Evolutionary conservation across 1,284 basidiomycete genomes (phyloP).

Genomic region (Xerocomus minutiporus): DNA sequence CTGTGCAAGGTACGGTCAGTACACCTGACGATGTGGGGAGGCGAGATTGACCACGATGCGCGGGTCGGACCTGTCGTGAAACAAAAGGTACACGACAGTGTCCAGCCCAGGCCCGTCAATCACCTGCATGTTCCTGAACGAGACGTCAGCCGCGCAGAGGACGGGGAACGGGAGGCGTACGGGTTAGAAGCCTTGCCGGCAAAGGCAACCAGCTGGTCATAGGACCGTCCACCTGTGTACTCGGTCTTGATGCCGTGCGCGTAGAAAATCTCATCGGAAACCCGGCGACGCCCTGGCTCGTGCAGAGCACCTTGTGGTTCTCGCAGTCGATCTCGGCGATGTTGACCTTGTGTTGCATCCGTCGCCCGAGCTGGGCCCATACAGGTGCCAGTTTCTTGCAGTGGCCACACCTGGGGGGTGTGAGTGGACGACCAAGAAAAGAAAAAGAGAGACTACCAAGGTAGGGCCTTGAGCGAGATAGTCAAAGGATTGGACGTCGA

Average conservation of each 20-base stretch:
- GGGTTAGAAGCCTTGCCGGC: conserved; percentile 56
- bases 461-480: conserved; percentile 37
- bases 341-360: conserved; percentile 65
- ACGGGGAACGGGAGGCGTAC: too few relatives aligned
- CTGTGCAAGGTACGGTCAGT: too few relatives aligned
- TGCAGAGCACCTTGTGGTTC: conserved; percentile 36
- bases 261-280: conserved; percentile 81
- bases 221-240: conserved; percentile 63
- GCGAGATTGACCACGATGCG: too few relatives aligned
- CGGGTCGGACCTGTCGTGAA: too few relatives aligned
- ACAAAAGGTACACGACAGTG: too few relatives aligned
- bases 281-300: too few relatives aligned
- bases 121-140: too few relatives aligned
- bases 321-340: conserved; percentile 43
- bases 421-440: not conserved
- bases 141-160: too few relatives aligned
- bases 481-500: conserved; percentile 40
- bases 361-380: conserved; percentile 69
- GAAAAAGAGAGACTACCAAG: conserved; percentile 51
- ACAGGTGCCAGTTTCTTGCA: conserved; percentile 55
- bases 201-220: conserved; percentile 68
- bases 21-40: too few relatives aligned
- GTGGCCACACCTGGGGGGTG: conserved; percentile 41
- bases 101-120: too few relatives aligned
- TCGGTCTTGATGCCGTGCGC: conserved; percentile 53